Base-by-base conservation (phyloP, 495 filamentous ascomycete species). In the Penicillium arizonense region DNA sequence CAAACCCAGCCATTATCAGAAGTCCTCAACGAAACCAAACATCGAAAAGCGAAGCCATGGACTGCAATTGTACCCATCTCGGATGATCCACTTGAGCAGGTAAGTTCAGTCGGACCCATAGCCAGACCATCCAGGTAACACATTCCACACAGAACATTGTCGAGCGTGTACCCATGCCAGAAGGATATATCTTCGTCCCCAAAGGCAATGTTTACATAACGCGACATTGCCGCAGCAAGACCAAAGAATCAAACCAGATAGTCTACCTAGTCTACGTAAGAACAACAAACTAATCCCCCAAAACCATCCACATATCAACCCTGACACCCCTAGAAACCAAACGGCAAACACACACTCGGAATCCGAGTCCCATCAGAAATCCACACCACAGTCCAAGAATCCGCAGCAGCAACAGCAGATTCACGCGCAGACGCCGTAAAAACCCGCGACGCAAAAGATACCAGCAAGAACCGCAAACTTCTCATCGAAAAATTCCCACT, bases 121-220 rank as follows among this genome's bases (percentile, higher is more conserved):
- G 10, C 5, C 23, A 44, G 18, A 2, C 11, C 3, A 38, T 24
- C 18, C 24, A 9, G 11, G 14, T 47, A 4, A 37, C 45, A 37
- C 4, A 47, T 35, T 2, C 12, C 28, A n/a, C 2, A 18, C 37
- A 75, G 72, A 73, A 71, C 44, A 67, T 73, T 44, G 54, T 64
- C 24, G 46, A 62, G 21, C 37, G 20, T 21, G 44, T 54, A 2
- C 58, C 61, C 3, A 47, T 68, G 47, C 66, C 65, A 16, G 47
- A 59, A 12, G 68, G 60, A 9, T 81, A 81, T 60, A 57, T 69
- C 12, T 79, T 80, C 53, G 77, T 81, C 30, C 72, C 69, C n/a
- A 77, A 72, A 53, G 79, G 78, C 9, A 65, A 76, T 54, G 65
- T 72, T 18, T 81, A 81, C 58, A 68, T 80, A 20, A 82, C 78